Evolutionary conservation across 2,329 filamentous ascomycete species (phyloP), one percentile per base, ranked within the genome.

Genomic region (Clonostachys sp.): DNA sequence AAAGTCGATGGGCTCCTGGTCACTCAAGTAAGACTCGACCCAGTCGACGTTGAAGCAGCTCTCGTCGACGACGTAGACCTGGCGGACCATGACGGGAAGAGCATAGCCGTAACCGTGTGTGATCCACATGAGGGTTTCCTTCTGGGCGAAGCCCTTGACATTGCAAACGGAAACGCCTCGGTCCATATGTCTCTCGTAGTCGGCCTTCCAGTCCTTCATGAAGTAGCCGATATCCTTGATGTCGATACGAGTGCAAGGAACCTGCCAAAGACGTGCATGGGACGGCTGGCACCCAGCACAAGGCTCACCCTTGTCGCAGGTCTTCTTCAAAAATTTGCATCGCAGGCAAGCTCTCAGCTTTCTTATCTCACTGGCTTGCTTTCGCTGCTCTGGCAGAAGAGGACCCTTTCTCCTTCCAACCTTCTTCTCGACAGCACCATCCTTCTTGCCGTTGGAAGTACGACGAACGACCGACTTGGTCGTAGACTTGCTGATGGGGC

Each of bases 261-360:
- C 92, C 71, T 96, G 91, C 92, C 92, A 97, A 45, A 97, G 78
- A 54, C 92, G 86, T 53, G 92, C 92, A 67, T 97, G 92, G 17
- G 91, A 95, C 45, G 92, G 92, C 72, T 96, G 89, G 74, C 92
- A 97, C 43, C 92, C 92, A 59, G 86, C 88, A 69, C 92, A 97
- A 49, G 92, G 92, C 73, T 96, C 91, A 53, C 92, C 92, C 75
- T 95, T 96, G 70, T 97, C 92, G 64, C 92, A 97, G 44, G 92
- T 96, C 81, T 97, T 97, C 81, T 97, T 97, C 66, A 97, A 78
- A 75, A 96, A 97, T 73, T 96, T 96, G 81, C 92, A 97, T 55
- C 92, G 86, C 58, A 97, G 75, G 67, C 92, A 97, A 43, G 92
- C 92, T 62, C 92, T 82, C 58, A 96, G 76, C 71, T 97, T 97